Conservation (phyloP, 2,329 filamentous ascomycete genomes). For the Kalmusia sp. region DNA sequence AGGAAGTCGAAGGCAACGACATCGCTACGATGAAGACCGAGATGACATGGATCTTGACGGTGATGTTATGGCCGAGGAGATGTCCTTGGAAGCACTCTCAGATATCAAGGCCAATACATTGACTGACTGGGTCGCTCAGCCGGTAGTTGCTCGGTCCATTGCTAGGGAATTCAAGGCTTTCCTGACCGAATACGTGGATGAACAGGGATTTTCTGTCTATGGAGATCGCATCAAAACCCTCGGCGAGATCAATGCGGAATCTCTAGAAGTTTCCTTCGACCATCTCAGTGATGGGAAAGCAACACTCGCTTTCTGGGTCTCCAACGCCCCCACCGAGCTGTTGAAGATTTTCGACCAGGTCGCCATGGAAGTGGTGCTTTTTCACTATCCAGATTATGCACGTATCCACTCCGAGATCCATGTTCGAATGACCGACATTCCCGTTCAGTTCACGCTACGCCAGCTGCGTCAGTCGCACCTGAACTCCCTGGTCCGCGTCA, state of each 20-base stretch:
- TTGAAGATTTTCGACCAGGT: constrained; percentile 96
- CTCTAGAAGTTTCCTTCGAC: constrained; percentile 93
- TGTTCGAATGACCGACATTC: constrained; percentile 93
- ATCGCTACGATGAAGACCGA: constrained; percentile 92
- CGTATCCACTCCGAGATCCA: constrained; percentile 98
- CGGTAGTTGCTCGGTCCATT: constrained; percentile 89
- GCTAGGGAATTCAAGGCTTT: constrained; percentile 97
- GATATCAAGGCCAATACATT: constrained; percentile 94
- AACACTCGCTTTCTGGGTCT: constrained; percentile 92
- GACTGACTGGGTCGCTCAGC: constrained; percentile 93
- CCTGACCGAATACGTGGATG: constrained; percentile 93
- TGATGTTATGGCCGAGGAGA: constrained; percentile 94
- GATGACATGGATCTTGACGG: constrained; percentile 89
- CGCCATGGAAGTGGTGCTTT: constrained; percentile 92
- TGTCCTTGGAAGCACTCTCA: constrained; percentile 87
- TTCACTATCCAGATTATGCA: constrained; percentile 97
- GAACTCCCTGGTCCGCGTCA: constrained; percentile 93
- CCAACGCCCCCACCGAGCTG: constrained; percentile 94
- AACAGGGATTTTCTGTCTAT: constrained; percentile 89
- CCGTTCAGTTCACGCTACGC: constrained; percentile 91
- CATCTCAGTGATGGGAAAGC: constrained; percentile 91
- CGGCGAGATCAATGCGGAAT: constrained; percentile 97
- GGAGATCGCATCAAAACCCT: constrained; percentile 91
- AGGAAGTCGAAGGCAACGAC: constrained; percentile 83
- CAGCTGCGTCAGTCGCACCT: constrained; percentile 94